A percentile compares a stretch with the other conserved stretches of the same genome.
These are phyloP conservation scores for Cucurbita pepo DNA, from an alignment of 306 rosid species.

Conservation along the genomic window DNA sequence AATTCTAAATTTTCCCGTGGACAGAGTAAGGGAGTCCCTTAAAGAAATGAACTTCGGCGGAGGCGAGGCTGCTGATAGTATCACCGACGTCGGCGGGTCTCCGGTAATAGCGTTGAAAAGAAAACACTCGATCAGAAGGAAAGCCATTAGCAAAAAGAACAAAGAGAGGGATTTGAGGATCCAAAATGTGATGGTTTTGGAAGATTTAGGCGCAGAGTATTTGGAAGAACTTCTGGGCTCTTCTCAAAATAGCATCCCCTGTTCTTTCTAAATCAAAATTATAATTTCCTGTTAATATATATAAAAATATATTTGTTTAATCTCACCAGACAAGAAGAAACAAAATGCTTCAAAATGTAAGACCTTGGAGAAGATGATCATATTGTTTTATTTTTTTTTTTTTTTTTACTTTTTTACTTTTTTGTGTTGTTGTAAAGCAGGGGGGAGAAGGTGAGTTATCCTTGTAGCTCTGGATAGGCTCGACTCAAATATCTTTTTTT, in stretches of 20 bases:
- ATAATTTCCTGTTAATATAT: not conserved
- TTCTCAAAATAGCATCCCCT: slow-evolving; percentile 16
- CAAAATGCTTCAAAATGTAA: not conserved
- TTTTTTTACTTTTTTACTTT: not conserved
- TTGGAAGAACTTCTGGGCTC: slow-evolving; percentile 65
- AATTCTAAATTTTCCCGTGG: slow-evolving; percentile 65
- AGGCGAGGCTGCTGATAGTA: not conserved
- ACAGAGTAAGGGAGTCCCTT: slow-evolving; percentile 61
- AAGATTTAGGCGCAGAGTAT: slow-evolving; percentile 83
- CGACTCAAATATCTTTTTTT: not conserved
- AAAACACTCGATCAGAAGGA: slow-evolving; percentile 70
- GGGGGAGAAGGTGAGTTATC: not conserved
- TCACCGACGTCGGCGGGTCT: slow-evolving; percentile 41
- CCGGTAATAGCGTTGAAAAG: slow-evolving; percentile 84
- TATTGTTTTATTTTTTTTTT: not conserved
- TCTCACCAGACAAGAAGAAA: not conserved
- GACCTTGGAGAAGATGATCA: not conserved
- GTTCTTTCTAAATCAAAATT: not conserved
- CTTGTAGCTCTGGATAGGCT: not conserved
- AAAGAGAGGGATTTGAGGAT: slow-evolving; percentile 30
- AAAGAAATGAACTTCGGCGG: slow-evolving; percentile 30
- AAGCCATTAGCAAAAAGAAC: slow-evolving; percentile 29
- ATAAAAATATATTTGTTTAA: not conserved
- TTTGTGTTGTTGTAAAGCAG: not conserved
- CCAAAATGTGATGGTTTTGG: slow-evolving; percentile 61